Evolutionary conservation across 164 flowering plant species (phyloP).

Genomic region (Chimonanthus praecox): DNA sequence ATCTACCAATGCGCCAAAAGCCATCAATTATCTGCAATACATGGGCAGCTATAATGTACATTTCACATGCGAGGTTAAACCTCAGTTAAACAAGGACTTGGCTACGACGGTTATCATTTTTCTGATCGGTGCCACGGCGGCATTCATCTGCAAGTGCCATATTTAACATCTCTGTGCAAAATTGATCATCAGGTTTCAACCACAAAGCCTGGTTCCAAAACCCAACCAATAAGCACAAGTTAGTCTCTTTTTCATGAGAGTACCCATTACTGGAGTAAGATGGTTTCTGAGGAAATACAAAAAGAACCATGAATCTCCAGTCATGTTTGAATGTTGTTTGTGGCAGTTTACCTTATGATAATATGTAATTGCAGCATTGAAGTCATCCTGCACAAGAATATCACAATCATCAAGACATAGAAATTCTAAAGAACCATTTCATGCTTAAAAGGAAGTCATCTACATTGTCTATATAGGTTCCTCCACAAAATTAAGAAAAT

Average conservation of each 20-base stretch:
- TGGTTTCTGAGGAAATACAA: background rate
- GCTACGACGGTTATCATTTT: background rate
- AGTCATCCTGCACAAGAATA: conserved; percentile 53
- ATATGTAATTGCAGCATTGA: conserved; percentile 60
- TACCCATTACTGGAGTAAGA: background rate
- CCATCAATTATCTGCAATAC: background rate
- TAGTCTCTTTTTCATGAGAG: background rate
- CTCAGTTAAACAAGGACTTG: background rate
- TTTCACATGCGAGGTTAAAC: background rate
- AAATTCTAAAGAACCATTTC: background rate
- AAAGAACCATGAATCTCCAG: background rate
- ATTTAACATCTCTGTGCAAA: conserved; percentile 91
- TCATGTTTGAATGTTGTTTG: background rate
- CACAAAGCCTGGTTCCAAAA: conserved; percentile 59
- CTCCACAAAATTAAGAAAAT: no score
- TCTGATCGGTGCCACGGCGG: conserved; percentile 7
- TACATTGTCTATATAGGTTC: no score
- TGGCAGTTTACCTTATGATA: conserved; percentile 72
- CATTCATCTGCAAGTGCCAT: conserved; percentile 72
- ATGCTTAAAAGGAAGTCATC: no score
- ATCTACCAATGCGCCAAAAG: background rate
- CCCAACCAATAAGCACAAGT: background rate
- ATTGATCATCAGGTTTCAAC: conserved; percentile 85
- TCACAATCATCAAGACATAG: conserved; percentile 2
- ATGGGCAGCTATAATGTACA: background rate